A percentile compares a stretch with the other conserved stretches of the same genome.
Evolutionary conservation across 2,329 filamentous ascomycete species (phyloP).

Genomic region (Teratosphaeria gauchensis): DNA sequence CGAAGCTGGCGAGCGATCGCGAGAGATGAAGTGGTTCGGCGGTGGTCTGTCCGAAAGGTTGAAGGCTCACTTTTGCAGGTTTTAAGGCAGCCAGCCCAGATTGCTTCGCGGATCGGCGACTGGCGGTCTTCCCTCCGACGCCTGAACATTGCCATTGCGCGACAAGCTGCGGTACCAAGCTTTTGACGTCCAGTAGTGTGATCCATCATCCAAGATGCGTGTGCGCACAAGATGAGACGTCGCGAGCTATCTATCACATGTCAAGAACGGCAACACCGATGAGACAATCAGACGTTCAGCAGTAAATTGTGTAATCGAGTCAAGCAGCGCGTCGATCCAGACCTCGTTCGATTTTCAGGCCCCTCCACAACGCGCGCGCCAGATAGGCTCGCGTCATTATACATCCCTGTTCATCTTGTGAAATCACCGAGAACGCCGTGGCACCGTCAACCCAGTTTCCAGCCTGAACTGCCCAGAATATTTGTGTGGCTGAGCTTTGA

Average conservation of each 20-base stretch:
- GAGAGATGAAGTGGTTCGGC: neutral
- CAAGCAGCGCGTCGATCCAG: neutral
- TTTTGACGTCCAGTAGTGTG: neutral
- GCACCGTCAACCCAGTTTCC: neutral
- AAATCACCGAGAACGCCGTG: neutral
- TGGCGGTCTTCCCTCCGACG: neutral
- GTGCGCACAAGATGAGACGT: neutral
- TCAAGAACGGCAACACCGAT: neutral
- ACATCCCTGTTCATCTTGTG: neutral
- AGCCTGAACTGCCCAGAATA: neutral
- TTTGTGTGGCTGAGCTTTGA: neutral
- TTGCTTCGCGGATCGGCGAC: neutral
- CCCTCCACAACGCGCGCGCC: neutral
- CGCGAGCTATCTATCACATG: neutral
- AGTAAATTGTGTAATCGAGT: neutral
- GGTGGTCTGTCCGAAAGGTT: neutral
- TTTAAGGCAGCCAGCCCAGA: neutral
- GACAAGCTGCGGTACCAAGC: neutral
- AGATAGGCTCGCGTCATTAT: neutral
- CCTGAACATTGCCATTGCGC: neutral
- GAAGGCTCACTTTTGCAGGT: neutral
- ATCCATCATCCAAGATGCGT: too few relatives aligned
- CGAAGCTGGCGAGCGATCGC: too few relatives aligned
- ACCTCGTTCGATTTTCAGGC: neutral
- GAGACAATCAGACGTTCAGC: neutral